These are phyloP conservation scores for Geotrichum histeridarum DNA, from an alignment of 1,139 yeast genomes.

Conservation along the genomic window DNA sequence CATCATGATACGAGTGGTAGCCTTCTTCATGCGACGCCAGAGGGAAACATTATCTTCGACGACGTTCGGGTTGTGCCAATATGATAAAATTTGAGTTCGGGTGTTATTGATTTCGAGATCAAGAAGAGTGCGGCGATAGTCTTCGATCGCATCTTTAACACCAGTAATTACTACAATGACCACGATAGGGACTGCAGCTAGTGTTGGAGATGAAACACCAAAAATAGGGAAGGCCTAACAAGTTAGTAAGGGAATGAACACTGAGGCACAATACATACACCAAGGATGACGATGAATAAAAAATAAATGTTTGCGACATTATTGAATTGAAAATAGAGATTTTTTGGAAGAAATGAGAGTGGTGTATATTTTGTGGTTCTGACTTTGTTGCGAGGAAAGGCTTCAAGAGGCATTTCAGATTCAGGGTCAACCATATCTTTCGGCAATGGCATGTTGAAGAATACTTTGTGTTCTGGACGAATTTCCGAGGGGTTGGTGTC, in stretches of 20 bases:
- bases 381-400: conserved; percentile 81
- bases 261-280: conserved; percentile 40
- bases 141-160: conserved; percentile 89
- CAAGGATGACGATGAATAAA: conserved; percentile 72
- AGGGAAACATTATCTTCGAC: conserved; percentile 55
- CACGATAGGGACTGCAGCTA: conserved; percentile 89
- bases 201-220: conserved; percentile 85
- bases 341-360: conserved; percentile 79
- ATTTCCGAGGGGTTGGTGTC: neutral
- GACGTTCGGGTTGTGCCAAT: conserved; percentile 73
- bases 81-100: conserved; percentile 67
- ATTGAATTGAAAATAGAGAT: conserved; percentile 69
- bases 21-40: conserved; percentile 65
- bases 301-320: conserved; percentile 90
- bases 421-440: conserved; percentile 51
- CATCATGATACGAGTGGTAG: conserved; percentile 36
- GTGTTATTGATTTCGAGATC: conserved; percentile 87
- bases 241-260: conserved; percentile 11
- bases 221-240: conserved; percentile 60
- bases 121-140: conserved; percentile 72
- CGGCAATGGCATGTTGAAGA: conserved; percentile 68
- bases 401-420: conserved; percentile 53
- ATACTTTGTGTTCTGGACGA: conserved; percentile 44
- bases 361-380: conserved; percentile 96
- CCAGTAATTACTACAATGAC: conserved; percentile 88